phyloP scores from a whole-genome alignment of 805 yeast genomes.

The Teunomyces aglyptinius region DNA sequence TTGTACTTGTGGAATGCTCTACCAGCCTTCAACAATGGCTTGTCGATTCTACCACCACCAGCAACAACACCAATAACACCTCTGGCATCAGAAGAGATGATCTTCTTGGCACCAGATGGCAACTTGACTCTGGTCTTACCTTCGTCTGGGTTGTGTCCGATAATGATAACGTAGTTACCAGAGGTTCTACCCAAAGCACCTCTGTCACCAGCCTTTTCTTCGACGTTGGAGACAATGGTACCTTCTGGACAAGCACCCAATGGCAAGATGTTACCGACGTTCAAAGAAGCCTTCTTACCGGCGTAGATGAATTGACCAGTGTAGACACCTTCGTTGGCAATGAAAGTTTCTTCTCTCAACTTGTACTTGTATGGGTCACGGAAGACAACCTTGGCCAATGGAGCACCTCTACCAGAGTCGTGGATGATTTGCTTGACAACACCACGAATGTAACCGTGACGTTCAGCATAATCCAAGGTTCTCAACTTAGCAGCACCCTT shows the following conservation, averaged over 20 bases:
- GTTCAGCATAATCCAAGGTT: slow-evolving; percentile 98
- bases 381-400: slow-evolving; percentile 92
- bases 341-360: slow-evolving; percentile 96
- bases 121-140: slow-evolving; percentile 98
- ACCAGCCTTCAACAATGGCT: slow-evolving; percentile 99
- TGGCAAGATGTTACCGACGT: slow-evolving; percentile 96
- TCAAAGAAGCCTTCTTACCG: slow-evolving; percentile 97
- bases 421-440: slow-evolving; percentile 97
- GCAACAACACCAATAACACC: slow-evolving; percentile 99
- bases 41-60: slow-evolving; percentile 99
- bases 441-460: slow-evolving; percentile 99
- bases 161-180: slow-evolving; percentile 98
- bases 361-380: slow-evolving; percentile 99
- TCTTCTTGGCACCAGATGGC: slow-evolving; percentile 98
- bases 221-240: slow-evolving; percentile 97
- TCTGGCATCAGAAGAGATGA: slow-evolving; percentile 93
- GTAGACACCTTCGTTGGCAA: slow-evolving; percentile 99
- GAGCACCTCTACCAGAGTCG: slow-evolving; percentile 99
- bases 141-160: slow-evolving; percentile 99
- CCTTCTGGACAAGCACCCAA: slow-evolving; percentile 98
- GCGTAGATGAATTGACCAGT: slow-evolving; percentile 99
- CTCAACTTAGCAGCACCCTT: slow-evolving; percentile 99
- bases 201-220: slow-evolving; percentile 99
- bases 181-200: slow-evolving; percentile 99
- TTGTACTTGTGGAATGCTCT: slow-evolving; percentile 99